Evolutionary conservation across 192 early-diverging fungal genomes (phyloP).

Genomic region (Gaertneriomyces semiglobifer): DNA sequence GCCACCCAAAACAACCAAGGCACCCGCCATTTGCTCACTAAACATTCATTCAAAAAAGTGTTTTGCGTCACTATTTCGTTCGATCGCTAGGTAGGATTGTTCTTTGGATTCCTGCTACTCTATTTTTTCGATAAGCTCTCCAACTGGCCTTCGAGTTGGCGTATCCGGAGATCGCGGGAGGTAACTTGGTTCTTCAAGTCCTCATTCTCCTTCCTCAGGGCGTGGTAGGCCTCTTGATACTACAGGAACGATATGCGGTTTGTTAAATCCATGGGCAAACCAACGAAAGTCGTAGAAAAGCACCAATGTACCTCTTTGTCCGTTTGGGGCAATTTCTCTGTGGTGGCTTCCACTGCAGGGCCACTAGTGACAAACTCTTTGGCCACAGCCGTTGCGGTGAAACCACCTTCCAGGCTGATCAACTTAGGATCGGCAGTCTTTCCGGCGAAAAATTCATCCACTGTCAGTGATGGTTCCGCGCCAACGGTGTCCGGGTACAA

Average conservation of each 20-base stretch:
- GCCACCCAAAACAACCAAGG: too few species aligned
- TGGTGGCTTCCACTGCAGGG: slow-evolving; percentile 44
- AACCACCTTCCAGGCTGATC: slow-evolving; percentile 67
- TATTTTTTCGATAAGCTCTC: slow-evolving; percentile 38
- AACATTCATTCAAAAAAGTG: too few species aligned
- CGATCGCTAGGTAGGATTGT: too few species aligned
- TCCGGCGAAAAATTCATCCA: slow-evolving; percentile 88
- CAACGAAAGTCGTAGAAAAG: background rate
- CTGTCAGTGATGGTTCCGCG: slow-evolving; percentile 79
- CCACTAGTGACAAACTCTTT: slow-evolving; percentile 78
- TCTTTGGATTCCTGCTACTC: background rate
- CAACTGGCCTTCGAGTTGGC: slow-evolving; percentile 74
- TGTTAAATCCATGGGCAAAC: background rate
- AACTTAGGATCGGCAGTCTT: slow-evolving; percentile 78
- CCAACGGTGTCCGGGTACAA: slow-evolving; percentile 85
- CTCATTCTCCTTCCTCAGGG: slow-evolving; percentile 75
- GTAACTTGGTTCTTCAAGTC: slow-evolving; percentile 72
- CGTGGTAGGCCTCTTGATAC: slow-evolving; percentile 75
- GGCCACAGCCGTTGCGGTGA: slow-evolving; percentile 55
- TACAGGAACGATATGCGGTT: slow-evolving; percentile 19
- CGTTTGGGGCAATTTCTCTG: slow-evolving; percentile 36
- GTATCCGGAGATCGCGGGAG: slow-evolving; percentile 71
- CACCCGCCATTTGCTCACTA: too few species aligned
- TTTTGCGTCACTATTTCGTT: too few species aligned
- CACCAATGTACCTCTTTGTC: slow-evolving; percentile 52